Evolutionary conservation across 768 basidiomycete genomes (phyloP), one percentile per base, ranked within the genome.

Genomic region (Calvatia gigantea): DNA sequence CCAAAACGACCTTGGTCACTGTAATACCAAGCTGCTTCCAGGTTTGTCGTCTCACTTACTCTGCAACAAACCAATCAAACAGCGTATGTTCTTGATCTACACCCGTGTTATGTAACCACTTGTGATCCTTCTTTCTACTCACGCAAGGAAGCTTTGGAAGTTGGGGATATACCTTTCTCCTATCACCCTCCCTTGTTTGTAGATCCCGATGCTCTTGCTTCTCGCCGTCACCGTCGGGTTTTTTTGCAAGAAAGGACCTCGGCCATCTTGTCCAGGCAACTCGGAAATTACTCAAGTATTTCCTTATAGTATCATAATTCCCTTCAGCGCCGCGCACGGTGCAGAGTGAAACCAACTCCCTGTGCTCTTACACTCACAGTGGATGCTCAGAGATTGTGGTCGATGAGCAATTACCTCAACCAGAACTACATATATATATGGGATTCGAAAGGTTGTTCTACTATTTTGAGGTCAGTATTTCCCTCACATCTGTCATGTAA

Each of bases 171-270:
- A 12, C n/a, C 54, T 49, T 44, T 58, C 56, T 33, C 56, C 46
- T 51, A 35, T 9, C 44, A 41, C 33, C 25, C 35, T 38, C 21
- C 49, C 23, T 42, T 35, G 35, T 46, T 50, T 33, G 17, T 38
- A 25, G 33, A 39, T 47, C 39, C 55, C 38, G 31, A 37, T 50
- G 28, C 51, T 38, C 49, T 5, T 42, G 37, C 3, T 51, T 43
- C 50, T 42, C 49, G 45, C 57, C 58, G 57, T 52, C 56, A 43
- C 43, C 55, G 38, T 58, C 57, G 46, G 59, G 57, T 44, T n/a
- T n/a, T n/a, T n/a, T n/a, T 29, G 19, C 46, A 33, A 27, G 42
- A 53, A 21, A 44, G 41, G 48, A 31, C 39, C 21, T 43, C 47
- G 53, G 49, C 35, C 56, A 53, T 58, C 56, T 33, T 29, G 54